Evolutionary conservation across 2,329 filamentous ascomycete species (phyloP).

Genomic region (Fusarium concolor): DNA sequence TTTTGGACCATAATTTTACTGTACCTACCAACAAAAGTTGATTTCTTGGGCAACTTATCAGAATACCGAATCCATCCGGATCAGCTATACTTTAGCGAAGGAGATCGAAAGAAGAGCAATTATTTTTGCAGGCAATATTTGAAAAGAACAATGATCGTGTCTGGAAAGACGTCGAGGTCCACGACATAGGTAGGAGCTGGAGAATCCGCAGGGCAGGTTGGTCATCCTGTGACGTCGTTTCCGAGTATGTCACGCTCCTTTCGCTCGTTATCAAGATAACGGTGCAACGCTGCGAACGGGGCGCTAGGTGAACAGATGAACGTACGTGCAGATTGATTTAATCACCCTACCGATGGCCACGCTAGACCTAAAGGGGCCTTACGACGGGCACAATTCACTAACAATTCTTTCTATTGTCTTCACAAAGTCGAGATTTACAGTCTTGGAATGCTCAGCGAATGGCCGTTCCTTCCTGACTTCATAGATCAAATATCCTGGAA

Average conservation of each 20-base stretch:
- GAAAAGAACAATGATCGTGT: background rate
- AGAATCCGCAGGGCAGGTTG: background rate
- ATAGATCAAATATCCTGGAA: background rate
- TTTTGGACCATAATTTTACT: too few species aligned
- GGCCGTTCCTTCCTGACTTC: background rate
- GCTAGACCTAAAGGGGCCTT: conserved; percentile 22
- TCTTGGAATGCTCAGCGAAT: background rate
- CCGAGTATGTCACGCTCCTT: background rate
- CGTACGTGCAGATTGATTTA: background rate
- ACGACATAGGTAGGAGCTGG: too few species aligned
- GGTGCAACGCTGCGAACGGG: background rate
- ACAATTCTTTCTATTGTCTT: conserved; percentile 26
- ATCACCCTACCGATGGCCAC: background rate
- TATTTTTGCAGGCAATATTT: background rate
- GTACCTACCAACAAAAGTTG: background rate
- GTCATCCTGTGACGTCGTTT: conserved; percentile 17
- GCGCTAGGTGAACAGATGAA: too few species aligned
- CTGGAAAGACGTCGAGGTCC: too few species aligned
- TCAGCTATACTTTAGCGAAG: too few species aligned
- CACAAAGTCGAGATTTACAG: conserved; percentile 5
- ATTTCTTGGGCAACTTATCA: background rate
- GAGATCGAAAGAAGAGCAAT: background rate
- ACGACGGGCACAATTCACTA: conserved; percentile 32
- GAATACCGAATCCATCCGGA: too few species aligned
- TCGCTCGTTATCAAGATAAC: conserved; percentile 11